Evolutionary conservation across 169 alveolate genomes (phyloP).

Genomic region (Eimeria sp.): DNA sequence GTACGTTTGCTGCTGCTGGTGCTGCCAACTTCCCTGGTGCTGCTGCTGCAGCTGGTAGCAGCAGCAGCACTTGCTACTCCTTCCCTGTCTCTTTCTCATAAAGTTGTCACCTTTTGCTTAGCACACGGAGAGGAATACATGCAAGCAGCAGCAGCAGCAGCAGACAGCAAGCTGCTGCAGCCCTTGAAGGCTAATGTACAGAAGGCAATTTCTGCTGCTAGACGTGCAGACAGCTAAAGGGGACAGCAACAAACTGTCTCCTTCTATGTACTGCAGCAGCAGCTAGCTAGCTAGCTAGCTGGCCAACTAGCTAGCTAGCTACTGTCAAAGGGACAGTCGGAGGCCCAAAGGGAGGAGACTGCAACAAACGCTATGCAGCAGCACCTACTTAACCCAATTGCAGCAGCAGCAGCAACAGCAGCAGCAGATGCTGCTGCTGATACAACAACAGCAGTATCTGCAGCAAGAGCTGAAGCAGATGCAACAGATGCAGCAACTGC

Average conservation of each 20-base stretch:
- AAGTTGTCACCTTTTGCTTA: not conserved
- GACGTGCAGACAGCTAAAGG: not conserved
- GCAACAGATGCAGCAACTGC: not conserved
- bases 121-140: slow-evolving; percentile 3
- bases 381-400: not conserved
- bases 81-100: not conserved
- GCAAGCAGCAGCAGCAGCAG: slow-evolving; percentile 6
- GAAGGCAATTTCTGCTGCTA: not conserved
- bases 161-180: slow-evolving; percentile 18
- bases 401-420: not conserved
- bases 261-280: too few relatives aligned
- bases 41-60: slow-evolving; percentile 50
- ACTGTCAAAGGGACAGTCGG: too few relatives aligned
- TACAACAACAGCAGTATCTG: not conserved
- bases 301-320: too few relatives aligned
- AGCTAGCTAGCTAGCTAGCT: too few relatives aligned
- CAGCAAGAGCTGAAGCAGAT: not conserved
- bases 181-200: not conserved
- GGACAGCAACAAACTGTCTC: not conserved
- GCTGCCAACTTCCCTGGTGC: not conserved
- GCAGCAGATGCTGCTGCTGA: too few relatives aligned
- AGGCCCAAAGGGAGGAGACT: too few relatives aligned
- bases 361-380: not conserved
- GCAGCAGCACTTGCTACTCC: slow-evolving; percentile 30
- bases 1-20: slow-evolving; percentile 3